Evolutionary conservation across 805 yeast genomes (phyloP).

Genomic region (Hanseniaspora meyeri): DNA sequence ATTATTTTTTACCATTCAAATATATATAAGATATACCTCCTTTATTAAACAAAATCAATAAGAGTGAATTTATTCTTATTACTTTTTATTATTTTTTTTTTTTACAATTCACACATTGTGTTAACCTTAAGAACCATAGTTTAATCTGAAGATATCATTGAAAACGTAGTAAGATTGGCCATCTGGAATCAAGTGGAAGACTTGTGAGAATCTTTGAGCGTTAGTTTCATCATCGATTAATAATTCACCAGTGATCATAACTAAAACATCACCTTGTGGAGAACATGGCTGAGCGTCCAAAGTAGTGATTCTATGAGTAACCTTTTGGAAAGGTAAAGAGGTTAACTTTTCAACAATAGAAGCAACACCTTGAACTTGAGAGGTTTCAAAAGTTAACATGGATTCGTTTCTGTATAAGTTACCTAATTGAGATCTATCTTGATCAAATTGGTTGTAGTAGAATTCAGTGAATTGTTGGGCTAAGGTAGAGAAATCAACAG

Average conservation of each 20-base stretch:
- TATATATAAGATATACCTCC: too few relatives aligned
- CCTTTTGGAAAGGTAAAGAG: constrained; percentile 83
- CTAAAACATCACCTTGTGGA: constrained; percentile 81
- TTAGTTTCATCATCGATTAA: constrained; percentile 84
- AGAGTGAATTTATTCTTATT: too few relatives aligned
- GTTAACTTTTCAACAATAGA: constrained; percentile 84
- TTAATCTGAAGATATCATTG: constrained; percentile 93
- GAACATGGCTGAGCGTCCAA: constrained; percentile 97
- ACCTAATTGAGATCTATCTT: constrained; percentile 84
- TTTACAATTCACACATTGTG: background rate
- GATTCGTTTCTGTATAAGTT: constrained; percentile 92
- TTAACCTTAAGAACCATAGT: constrained; percentile 46
- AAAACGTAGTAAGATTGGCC: constrained; percentile 82
- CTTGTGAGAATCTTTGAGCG: constrained; percentile 94
- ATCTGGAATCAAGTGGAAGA: constrained; percentile 92
- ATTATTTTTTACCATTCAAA: background rate
- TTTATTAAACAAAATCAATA: too few relatives aligned
- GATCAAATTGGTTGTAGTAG: constrained; percentile 89
- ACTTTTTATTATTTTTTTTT: background rate
- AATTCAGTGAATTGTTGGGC: constrained; percentile 80
- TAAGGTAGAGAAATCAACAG: constrained; percentile 36
- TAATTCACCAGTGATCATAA: constrained; percentile 94
- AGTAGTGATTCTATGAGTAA: constrained; percentile 84
- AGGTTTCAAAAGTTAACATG: constrained; percentile 91
- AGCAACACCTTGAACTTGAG: constrained; percentile 89